Conservation (phyloP, 2,329 filamentous ascomycete genomes). For the Trichoderma sp. region DNA sequence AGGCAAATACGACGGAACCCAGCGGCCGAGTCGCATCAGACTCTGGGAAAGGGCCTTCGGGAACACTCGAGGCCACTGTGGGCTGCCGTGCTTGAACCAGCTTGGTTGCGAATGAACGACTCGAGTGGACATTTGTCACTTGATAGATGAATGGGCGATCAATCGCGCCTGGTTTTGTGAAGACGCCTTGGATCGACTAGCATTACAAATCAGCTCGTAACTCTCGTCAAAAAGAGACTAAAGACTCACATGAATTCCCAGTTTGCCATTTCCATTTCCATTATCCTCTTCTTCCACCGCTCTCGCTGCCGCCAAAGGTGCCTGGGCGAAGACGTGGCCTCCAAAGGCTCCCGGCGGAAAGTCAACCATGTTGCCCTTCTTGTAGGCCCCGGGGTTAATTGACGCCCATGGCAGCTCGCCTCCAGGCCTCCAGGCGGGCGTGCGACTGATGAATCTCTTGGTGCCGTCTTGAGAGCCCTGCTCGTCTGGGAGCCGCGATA, state of each 20-base stretch:
- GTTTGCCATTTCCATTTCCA: slow-evolving; percentile 20
- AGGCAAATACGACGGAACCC: slow-evolving; percentile 47
- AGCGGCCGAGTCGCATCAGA: slow-evolving; percentile 40
- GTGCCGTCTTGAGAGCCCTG: neutral
- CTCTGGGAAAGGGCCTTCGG: slow-evolving; percentile 36
- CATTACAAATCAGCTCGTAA: too few species aligned
- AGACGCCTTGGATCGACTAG: slow-evolving; percentile 55
- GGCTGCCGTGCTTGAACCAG: slow-evolving; percentile 50
- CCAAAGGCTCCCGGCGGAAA: slow-evolving; percentile 28
- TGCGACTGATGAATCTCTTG: slow-evolving; percentile 32
- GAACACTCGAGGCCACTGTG: slow-evolving; percentile 35
- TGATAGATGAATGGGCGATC: slow-evolving; percentile 54
- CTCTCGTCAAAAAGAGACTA: neutral
- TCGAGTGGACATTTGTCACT: slow-evolving; percentile 43
- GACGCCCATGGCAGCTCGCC: slow-evolving; percentile 31
- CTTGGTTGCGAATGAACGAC: slow-evolving; percentile 48
- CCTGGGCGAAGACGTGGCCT: slow-evolving; percentile 38
- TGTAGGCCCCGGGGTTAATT: slow-evolving; percentile 15
- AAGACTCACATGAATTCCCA: slow-evolving; percentile 40
- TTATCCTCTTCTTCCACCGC: slow-evolving; percentile 29
- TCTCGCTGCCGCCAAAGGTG: slow-evolving; percentile 36
- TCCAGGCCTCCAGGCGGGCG: slow-evolving; percentile 34
- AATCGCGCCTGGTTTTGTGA: slow-evolving; percentile 44
- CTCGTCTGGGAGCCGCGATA: slow-evolving; percentile 26
- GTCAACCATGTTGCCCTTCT: neutral